Conservation (phyloP, 495 filamentous ascomycete genomes). For the Trichoderma orchidacearum region DNA sequence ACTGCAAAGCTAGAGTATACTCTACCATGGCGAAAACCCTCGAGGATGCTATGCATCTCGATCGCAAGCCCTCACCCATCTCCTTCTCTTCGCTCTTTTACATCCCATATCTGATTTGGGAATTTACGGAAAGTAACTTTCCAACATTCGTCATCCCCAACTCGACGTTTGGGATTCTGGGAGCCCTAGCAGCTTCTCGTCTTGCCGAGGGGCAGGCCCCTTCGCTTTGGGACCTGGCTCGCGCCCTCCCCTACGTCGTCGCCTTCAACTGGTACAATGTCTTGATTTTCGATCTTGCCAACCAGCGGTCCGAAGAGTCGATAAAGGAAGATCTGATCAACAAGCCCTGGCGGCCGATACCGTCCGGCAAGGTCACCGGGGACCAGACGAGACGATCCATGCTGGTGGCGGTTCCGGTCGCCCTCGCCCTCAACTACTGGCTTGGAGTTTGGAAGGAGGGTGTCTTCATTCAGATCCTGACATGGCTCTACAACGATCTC, state of each 20-base stretch:
- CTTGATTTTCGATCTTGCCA: conserved; percentile 30
- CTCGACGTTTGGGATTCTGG: not conserved
- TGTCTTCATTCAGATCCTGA: conserved; percentile 21
- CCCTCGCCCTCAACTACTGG: conserved; percentile 12
- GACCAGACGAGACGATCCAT: conserved; percentile 22
- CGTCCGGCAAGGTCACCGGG: conserved; percentile 20
- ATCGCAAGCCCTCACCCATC: not conserved
- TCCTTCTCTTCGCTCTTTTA: not conserved
- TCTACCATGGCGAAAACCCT: not conserved
- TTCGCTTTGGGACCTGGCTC: not conserved
- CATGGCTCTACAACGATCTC: conserved; percentile 43
- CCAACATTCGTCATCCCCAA: not conserved
- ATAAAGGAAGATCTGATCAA: conserved; percentile 40
- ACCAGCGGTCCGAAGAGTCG: conserved; percentile 33
- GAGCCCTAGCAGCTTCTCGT: not conserved
- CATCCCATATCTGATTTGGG: not conserved
- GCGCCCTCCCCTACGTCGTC: conserved; percentile 8
- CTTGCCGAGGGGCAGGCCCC: not conserved
- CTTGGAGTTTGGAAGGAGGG: conserved; percentile 23
- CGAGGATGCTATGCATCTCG: not conserved
- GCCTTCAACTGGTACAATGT: conserved; percentile 20
- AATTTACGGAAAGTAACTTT: not conserved
- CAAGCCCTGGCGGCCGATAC: conserved; percentile 46
- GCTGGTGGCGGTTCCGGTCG: conserved; percentile 20
- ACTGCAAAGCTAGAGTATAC: too few species aligned